phyloP scores from a whole-genome alignment of 768 basidiomycete genomes.

The Leccinum boreale region DNA sequence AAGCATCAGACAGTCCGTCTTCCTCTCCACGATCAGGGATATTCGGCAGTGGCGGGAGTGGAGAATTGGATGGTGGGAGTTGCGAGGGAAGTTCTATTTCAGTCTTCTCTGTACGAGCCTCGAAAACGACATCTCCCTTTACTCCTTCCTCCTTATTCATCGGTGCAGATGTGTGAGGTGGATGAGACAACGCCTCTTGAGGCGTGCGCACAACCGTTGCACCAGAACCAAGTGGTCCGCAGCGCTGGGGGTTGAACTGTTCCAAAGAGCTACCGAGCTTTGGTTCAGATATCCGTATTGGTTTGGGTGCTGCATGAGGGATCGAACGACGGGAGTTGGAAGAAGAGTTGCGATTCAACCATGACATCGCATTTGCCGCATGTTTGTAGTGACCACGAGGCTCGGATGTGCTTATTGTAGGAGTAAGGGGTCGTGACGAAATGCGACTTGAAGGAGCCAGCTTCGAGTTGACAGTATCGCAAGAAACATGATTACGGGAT shows the following conservation, averaged over 20 bases:
- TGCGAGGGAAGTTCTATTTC: slow-evolving; percentile 25
- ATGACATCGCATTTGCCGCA: slow-evolving; percentile 40
- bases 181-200: slow-evolving; percentile 61
- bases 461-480: slow-evolving; percentile 18
- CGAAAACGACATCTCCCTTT: slow-evolving; percentile 3
- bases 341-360: slow-evolving; percentile 40
- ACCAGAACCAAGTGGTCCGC: slow-evolving; percentile 60
- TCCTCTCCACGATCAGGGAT: background rate
- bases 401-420: slow-evolving; percentile 28
- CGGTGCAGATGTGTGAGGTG: slow-evolving; percentile 10
- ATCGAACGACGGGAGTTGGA: slow-evolving; percentile 23
- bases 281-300: slow-evolving; percentile 45
- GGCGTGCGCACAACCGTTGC: slow-evolving; percentile 78
- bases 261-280: slow-evolving; percentile 35
- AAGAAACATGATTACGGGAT: slow-evolving; percentile 1
- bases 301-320: slow-evolving; percentile 35
- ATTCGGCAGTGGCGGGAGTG: slow-evolving; percentile 52
- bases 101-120: slow-evolving; percentile 13
- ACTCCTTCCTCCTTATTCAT: slow-evolving; percentile 11
- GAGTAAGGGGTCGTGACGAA: slow-evolving; percentile 18
- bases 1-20: slow-evolving; percentile 10
- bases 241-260: slow-evolving; percentile 31
- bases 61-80: slow-evolving; percentile 40
- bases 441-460: slow-evolving; percentile 22
- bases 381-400: slow-evolving; percentile 32